A percentile compares a stretch with the other conserved stretches of the same genome.
These are phyloP conservation scores for Exophiala dermatitidis DNA, from an alignment of 2,329 filamentous ascomycete genomes.

Conservation along the genomic window DNA sequence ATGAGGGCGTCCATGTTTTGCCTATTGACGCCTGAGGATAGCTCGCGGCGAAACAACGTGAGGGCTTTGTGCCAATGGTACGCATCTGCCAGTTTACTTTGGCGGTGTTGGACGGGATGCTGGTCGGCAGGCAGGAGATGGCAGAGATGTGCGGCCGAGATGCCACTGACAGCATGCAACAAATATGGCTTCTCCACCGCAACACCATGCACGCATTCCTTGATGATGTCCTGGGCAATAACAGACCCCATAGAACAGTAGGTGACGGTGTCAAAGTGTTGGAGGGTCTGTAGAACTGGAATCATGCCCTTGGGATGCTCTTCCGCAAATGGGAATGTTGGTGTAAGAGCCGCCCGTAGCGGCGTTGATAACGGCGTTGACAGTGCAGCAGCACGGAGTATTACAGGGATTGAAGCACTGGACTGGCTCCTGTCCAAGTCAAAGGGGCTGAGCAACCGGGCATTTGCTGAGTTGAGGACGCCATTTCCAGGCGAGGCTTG, in stretches of 20 bases:
- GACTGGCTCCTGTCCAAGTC: neutral
- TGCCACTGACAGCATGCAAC: constrained; percentile 35
- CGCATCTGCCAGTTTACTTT: constrained; percentile 25
- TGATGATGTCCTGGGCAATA: constrained; percentile 12
- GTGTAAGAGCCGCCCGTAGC: neutral
- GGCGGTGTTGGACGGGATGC: constrained; percentile 28
- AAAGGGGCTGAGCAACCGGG: neutral
- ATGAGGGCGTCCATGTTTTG: constrained; percentile 36
- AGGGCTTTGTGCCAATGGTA: constrained; percentile 37
- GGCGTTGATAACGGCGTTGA: neutral
- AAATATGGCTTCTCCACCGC: constrained; percentile 32
- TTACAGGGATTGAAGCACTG: neutral
- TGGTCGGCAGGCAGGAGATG: constrained; percentile 26
- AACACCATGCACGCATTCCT: neutral
- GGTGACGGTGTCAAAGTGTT: constrained; percentile 16
- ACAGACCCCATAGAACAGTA: constrained; percentile 12
- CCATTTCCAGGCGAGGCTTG: neutral
- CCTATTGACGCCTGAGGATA: constrained; percentile 26
- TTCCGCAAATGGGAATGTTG: neutral
- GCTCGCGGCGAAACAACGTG: constrained; percentile 31
- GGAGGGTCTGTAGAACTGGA: constrained; percentile 10
- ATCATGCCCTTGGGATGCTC: constrained; percentile 10
- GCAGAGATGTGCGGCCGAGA: constrained; percentile 31
- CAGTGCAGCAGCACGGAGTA: neutral
- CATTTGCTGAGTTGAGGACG: constrained; percentile 1